Conservation (phyloP, 371 early-diverging fungal species). For the Gilbertella persicaria region DNA sequence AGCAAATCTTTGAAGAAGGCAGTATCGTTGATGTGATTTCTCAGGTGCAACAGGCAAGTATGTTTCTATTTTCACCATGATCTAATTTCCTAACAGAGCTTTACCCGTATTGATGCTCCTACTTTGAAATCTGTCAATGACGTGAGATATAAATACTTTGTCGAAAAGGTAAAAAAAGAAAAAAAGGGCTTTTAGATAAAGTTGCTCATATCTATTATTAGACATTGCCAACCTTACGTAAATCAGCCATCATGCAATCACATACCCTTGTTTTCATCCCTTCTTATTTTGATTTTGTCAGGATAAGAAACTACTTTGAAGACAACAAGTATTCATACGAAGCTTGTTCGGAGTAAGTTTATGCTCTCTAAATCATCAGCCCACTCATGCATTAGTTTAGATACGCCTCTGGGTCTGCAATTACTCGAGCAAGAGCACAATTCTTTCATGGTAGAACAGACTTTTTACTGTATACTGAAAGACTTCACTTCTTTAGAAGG, state of each 20-base stretch:
- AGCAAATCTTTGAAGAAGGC: conserved; percentile 61
- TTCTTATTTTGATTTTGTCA: conserved; percentile 96
- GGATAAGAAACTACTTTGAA: conserved; percentile 84
- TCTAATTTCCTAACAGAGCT: conserved; percentile 37
- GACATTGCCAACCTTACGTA: conserved; percentile 60
- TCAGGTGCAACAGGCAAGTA: conserved; percentile 71
- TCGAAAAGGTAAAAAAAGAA: conserved; percentile 59
- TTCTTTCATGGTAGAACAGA: conserved; percentile 82
- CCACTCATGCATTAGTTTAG: conserved; percentile 26
- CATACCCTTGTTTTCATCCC: conserved; percentile 89
- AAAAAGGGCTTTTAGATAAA: neutral
- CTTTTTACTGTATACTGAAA: conserved; percentile 87
- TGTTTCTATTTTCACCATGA: neutral
- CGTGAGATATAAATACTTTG: conserved; percentile 84
- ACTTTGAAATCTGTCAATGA: conserved; percentile 72
- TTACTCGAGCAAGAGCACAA: conserved; percentile 73
- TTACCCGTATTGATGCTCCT: conserved; percentile 67
- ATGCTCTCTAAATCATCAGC: no score
- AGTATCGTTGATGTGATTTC: conserved; percentile 77
- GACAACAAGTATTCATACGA: conserved; percentile 76
- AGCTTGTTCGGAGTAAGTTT: conserved; percentile 77
- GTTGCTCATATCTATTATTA: conserved; percentile 12
- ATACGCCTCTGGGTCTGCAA: conserved; percentile 67
- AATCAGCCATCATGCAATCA: conserved; percentile 61
- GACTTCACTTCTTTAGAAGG: conserved; percentile 93